Conservation (phyloP, 352 stramenopile genomes). For the Globisporangium cederbergense region DNA sequence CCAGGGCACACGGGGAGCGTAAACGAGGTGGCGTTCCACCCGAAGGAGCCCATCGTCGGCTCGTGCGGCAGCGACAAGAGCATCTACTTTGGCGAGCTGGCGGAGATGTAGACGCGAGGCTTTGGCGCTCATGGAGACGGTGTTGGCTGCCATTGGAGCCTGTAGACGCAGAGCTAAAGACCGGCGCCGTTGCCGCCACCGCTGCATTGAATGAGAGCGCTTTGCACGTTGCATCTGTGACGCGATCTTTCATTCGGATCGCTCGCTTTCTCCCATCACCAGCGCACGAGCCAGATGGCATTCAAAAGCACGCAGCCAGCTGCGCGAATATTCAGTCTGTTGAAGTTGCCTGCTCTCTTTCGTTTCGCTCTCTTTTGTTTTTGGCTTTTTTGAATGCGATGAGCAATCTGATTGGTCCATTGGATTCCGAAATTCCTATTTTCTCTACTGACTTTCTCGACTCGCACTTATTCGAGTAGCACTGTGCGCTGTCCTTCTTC, state of each 20-base stretch:
- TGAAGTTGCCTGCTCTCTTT: constrained; percentile 9
- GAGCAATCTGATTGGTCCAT: background rate
- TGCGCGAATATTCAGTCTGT: constrained; percentile 8
- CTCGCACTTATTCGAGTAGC: too few species aligned
- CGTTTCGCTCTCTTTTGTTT: background rate
- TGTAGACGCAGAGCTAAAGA: background rate
- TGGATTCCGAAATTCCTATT: background rate
- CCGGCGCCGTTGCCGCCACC: too few species aligned
- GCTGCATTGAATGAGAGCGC: background rate
- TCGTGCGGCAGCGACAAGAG: constrained; percentile 86
- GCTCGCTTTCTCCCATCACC: background rate
- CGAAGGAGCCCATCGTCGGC: constrained; percentile 76
- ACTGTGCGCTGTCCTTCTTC: background rate
- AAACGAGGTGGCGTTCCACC: constrained; percentile 92
- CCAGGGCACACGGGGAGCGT: constrained; percentile 93
- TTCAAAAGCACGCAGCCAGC: background rate
- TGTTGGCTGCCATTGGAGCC: background rate
- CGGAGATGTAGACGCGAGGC: constrained; percentile 29
- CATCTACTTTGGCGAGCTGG: constrained; percentile 81
- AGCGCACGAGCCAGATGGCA: background rate
- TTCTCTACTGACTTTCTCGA: background rate
- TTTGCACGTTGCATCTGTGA: background rate
- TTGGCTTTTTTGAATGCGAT: too few species aligned
- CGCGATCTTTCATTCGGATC: background rate
- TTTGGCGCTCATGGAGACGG: background rate